A percentile compares a stretch with the other conserved stretches of the same genome.
Evolutionary conservation across 73 alveolate genomes (phyloP).

Genomic region (Paramecium bursaria): DNA sequence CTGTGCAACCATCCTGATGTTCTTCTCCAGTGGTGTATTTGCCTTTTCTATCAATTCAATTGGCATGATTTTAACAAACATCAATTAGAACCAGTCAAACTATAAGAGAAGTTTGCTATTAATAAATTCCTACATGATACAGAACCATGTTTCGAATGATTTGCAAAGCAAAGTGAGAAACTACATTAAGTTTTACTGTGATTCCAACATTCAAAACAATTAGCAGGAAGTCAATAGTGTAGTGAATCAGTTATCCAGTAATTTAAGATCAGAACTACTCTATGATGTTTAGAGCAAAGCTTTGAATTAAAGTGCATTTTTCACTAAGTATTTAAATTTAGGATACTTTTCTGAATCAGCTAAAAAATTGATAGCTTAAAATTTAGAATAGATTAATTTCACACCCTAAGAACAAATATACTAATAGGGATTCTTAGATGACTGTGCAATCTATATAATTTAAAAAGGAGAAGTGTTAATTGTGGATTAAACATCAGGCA

Average conservation of each 20-base stretch:
- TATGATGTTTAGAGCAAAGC: constrained; percentile 31
- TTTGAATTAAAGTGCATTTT: background rate
- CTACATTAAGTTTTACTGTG: constrained; percentile 17
- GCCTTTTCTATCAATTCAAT: constrained; percentile 63
- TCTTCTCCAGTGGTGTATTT: constrained; percentile 58
- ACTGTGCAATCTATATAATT: constrained; percentile 13
- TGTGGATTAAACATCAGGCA: constrained; percentile 28
- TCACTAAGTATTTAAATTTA: no score
- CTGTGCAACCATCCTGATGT: constrained; percentile 53
- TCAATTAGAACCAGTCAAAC: constrained; percentile 36
- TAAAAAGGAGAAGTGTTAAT: constrained; percentile 34
- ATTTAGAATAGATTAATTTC: background rate
- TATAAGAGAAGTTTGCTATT: constrained; percentile 31
- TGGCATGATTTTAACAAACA: constrained; percentile 48
- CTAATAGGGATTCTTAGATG: constrained; percentile 6
- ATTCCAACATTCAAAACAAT: no score
- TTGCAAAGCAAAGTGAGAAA: constrained; percentile 31
- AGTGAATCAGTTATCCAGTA: constrained; percentile 21
- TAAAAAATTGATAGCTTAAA: constrained; percentile 20
- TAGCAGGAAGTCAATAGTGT: constrained; percentile 12
- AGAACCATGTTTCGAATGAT: background rate
- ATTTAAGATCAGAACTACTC: constrained; percentile 5
- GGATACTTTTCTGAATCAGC: constrained; percentile 47
- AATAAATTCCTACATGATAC: constrained; percentile 27
- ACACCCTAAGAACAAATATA: constrained; percentile 37